Conservation (phyloP, 1,139 yeast genomes). For the Pichia sp. region DNA sequence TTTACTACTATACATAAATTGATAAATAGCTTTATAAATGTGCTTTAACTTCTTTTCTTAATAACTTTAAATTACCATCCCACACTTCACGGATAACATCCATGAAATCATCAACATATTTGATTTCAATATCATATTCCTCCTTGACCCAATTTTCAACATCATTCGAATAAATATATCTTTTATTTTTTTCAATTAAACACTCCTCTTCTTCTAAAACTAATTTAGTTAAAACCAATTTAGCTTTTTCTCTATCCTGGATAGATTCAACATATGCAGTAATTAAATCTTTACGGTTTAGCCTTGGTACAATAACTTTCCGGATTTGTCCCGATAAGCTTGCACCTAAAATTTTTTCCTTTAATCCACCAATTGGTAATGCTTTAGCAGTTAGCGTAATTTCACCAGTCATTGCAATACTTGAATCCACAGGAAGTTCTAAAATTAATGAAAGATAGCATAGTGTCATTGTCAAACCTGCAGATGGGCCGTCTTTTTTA, state of each 20-base stretch:
- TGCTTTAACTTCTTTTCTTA: slow-evolving; percentile 12
- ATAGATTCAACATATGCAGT: slow-evolving; percentile 33
- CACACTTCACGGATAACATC: slow-evolving; percentile 69
- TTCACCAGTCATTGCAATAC: slow-evolving; percentile 91
- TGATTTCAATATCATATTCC: slow-evolving; percentile 50
- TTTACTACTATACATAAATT: neutral
- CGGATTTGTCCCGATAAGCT: slow-evolving; percentile 61
- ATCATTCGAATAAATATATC: slow-evolving; percentile 24
- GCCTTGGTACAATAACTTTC: slow-evolving; percentile 62
- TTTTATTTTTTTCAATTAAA: slow-evolving; percentile 21
- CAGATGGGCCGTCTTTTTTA: slow-evolving; percentile 90
- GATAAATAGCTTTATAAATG: slow-evolving; percentile 6
- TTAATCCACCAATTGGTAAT: slow-evolving; percentile 84
- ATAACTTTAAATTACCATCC: slow-evolving; percentile 38
- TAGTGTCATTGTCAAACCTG: slow-evolving; percentile 86
- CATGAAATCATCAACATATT: slow-evolving; percentile 70
- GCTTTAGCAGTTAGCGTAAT: slow-evolving; percentile 82
- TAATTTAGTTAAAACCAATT: slow-evolving; percentile 17
- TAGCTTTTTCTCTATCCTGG: slow-evolving; percentile 28
- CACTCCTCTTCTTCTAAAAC: slow-evolving; percentile 26
- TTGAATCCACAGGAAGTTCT: slow-evolving; percentile 58
- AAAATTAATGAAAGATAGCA: slow-evolving; percentile 69
- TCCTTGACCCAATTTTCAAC: slow-evolving; percentile 44
- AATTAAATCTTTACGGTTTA: slow-evolving; percentile 65
- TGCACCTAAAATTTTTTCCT: slow-evolving; percentile 81